A percentile compares a stretch with the other conserved stretches of the same genome.
Evolutionary conservation across 176 grass and related monocot species (phyloP).

Genomic region (Stipa capillata): DNA sequence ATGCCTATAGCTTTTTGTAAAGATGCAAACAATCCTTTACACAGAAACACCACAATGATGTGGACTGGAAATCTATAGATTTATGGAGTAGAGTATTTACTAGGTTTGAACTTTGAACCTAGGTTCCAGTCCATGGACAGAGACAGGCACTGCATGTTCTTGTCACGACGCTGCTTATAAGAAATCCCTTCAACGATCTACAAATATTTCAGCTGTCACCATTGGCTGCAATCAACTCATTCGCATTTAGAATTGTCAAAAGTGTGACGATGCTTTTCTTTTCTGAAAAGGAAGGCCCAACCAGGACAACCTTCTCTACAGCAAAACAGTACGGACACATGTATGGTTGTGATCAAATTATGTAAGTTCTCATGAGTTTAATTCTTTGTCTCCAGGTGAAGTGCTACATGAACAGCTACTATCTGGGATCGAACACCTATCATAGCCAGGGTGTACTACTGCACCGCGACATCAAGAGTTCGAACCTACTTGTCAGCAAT

Average conservation of each 20-base stretch:
- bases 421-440: slow-evolving; percentile 75
- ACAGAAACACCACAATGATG: background rate
- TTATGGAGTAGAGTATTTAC: background rate
- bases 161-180: background rate
- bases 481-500: slow-evolving; percentile 73
- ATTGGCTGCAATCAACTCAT: slow-evolving; percentile 14
- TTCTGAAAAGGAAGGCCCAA: background rate
- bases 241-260: background rate
- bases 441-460: slow-evolving; percentile 67
- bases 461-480: slow-evolving; percentile 93
- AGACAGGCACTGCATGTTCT: background rate
- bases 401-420: slow-evolving; percentile 88
- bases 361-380: background rate
- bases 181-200: slow-evolving; percentile 3
- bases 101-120: slow-evolving; percentile 36
- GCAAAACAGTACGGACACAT: background rate
- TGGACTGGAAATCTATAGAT: slow-evolving; percentile 14
- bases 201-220: slow-evolving; percentile 29
- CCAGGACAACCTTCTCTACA: background rate
- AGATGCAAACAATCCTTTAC: slow-evolving; percentile 14
- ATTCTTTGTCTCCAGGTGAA: slow-evolving; percentile 58
- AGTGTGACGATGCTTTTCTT: background rate
- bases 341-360: background rate
- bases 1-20: background rate
- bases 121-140: slow-evolving; percentile 18